Base-by-base conservation (phyloP, 2,329 filamentous ascomycete genomes). In the Stagonosporopsis chrysanthemi region DNA sequence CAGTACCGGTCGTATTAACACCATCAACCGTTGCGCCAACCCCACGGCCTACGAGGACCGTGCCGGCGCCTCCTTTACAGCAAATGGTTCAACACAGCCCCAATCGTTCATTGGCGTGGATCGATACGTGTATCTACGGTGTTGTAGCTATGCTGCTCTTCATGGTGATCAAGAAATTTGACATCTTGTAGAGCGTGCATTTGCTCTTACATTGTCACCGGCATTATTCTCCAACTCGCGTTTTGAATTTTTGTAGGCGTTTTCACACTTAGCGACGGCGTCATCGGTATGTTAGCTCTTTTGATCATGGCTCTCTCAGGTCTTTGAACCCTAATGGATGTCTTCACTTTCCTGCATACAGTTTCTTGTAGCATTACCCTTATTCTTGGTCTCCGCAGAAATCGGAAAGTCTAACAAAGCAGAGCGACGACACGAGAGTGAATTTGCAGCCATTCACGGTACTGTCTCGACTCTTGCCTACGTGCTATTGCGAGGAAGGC, bases 61-160 rank as follows among this genome's bases (percentile, higher is more conserved):
- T 55, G 22, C 60, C 48, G 7, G 39, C 60, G 24, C 55, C 61
- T 2, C 49, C 61, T 15, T 39, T 59, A 39, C 56, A 67, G 40
- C 61, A 66, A 46, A 42, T 67, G 45, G 60, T 63, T 56, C 75
- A 65, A 69, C 73, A 56, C 14, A 61, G 50, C 38, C 73, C 81
- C 49, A 82, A 84, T 26, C 84, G 80, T 2, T 84, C 90, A 15
- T 85, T 88, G 1, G 78, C 87, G 12, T 96, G 91, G 90, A 82
- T 97, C 17, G 93, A 97, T 75, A 86, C 90, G 61, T 84, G 88
- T 35, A 97, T 97, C 63, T 86, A 88, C 22, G 88, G 86, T 6
- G 77, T 97, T 17, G 80, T 91, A 0, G 82, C 91, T 14, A 81
- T 90, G 24, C 79, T 97, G 19, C 79, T 88, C 3, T 85, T 90